A percentile compares a stretch with the other conserved stretches of the same genome.
Conservation (phyloP, 331 rosid genomes). For the Pyrus hybrid region DNA sequence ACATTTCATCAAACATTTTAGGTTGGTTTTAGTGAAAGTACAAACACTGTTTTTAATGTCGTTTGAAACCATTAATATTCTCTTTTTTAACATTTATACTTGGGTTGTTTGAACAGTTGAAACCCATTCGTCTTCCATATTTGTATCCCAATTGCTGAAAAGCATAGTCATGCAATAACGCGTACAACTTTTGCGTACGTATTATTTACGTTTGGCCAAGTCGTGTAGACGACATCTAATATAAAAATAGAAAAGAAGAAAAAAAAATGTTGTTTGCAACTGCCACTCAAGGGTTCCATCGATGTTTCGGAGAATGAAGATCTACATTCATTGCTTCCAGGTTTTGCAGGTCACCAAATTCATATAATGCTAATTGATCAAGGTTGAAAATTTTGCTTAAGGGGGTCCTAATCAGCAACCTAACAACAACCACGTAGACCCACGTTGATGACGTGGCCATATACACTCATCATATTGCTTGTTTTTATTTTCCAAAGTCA, state of each 20-base stretch:
- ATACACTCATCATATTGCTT: not conserved
- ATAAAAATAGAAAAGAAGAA: no score
- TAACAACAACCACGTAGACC: conserved; percentile 20
- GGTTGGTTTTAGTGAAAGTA: no score
- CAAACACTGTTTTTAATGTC: no score
- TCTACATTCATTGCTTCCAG: not conserved
- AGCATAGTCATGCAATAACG: not conserved
- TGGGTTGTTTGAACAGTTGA: not conserved
- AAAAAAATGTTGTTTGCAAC: no score
- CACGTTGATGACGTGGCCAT: not conserved
- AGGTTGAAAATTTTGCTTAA: conserved; percentile 2
- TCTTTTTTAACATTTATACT: no score
- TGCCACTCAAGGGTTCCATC: no score
- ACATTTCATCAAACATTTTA: no score
- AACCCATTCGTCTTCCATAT: not conserved
- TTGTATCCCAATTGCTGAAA: not conserved
- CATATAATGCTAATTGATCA: not conserved
- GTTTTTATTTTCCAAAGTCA: not conserved
- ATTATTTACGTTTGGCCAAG: no score
- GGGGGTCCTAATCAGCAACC: conserved; percentile 18
- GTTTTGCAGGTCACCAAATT: not conserved
- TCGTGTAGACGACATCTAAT: no score
- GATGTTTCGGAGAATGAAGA: no score
- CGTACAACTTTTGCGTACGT: not conserved
- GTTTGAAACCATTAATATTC: not conserved